phyloP scores from a whole-genome alignment of 176 grass and related monocot genomes.

The Hsuehochloa calcarea region DNA sequence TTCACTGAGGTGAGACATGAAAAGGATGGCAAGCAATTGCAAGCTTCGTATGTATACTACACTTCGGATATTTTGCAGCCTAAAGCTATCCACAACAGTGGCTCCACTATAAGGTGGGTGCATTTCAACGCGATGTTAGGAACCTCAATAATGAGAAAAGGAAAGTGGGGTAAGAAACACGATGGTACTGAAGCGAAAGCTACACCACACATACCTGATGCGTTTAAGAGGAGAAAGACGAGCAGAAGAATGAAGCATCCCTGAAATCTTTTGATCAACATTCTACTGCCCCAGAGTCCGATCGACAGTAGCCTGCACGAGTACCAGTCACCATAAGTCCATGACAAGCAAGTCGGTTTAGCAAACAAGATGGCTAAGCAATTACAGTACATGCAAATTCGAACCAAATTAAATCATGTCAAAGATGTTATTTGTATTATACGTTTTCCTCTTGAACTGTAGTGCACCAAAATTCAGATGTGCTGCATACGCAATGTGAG shows the following conservation, averaged over 20 bases:
- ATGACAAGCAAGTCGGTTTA: neutral
- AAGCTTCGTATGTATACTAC: neutral
- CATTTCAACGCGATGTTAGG: conserved; percentile 8
- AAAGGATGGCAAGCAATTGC: conserved; percentile 8
- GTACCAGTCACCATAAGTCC: neutral
- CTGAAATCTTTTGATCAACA: conserved; percentile 58
- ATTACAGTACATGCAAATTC: neutral
- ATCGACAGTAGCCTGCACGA: neutral
- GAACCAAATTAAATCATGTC: neutral
- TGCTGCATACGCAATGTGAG: too few relatives aligned
- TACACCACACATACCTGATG: conserved; percentile 41
- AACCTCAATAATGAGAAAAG: conserved; percentile 27
- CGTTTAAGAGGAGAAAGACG: conserved; percentile 16
- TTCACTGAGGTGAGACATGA: neutral
- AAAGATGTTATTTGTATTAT: neutral
- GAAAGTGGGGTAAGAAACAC: neutral
- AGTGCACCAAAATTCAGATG: neutral
- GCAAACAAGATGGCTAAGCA: neutral
- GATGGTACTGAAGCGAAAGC: conserved; percentile 11
- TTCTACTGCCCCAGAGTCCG: conserved; percentile 1
- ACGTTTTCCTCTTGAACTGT: neutral
- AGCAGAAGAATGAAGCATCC: conserved; percentile 41
- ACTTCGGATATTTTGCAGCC: conserved; percentile 10
- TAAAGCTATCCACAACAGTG: neutral
- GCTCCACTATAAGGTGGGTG: neutral